Percentiles rank a stretch among this genome's conserved stretches.
phyloP scores from a whole-genome alignment of 495 filamentous ascomycete genomes.

The Penicillium paradoxum region DNA sequence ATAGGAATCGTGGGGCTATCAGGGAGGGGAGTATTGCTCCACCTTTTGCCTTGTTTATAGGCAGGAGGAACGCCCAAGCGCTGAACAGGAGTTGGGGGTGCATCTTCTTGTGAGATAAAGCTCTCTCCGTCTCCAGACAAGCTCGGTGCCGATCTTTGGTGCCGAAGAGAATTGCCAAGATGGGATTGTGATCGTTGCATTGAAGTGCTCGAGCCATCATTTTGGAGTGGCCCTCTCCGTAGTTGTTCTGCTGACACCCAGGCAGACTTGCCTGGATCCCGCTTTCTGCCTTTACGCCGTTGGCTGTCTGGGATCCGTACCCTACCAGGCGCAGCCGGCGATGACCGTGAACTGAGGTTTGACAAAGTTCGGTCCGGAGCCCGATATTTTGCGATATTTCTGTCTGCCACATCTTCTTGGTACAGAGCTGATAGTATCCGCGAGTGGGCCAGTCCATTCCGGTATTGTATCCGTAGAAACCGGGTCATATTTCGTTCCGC shows the following conservation, averaged over 20 bases:
- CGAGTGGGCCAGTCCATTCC: slow-evolving; percentile 24
- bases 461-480: slow-evolving; percentile 28
- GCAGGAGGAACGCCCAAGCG: slow-evolving; percentile 36
- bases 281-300: slow-evolving; percentile 11
- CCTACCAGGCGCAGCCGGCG: slow-evolving; percentile 19
- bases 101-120: slow-evolving; percentile 9
- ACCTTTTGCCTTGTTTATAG: slow-evolving; percentile 33
- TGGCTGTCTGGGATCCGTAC: slow-evolving; percentile 17
- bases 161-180: slow-evolving; percentile 14
- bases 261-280: slow-evolving; percentile 2
- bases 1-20: slow-evolving; percentile 40
- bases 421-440: slow-evolving; percentile 32
- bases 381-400: slow-evolving; percentile 34
- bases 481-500: slow-evolving; percentile 45
- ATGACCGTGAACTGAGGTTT: slow-evolving; percentile 20
- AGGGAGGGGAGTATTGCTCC: slow-evolving; percentile 37
- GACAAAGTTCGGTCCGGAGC: slow-evolving; percentile 21
- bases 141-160: slow-evolving; percentile 33
- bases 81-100: slow-evolving; percentile 12
- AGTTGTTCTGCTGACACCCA: slow-evolving; percentile 20
- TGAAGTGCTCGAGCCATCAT: slow-evolving; percentile 7
- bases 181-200: slow-evolving; percentile 1
- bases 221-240: slow-evolving; percentile 9
- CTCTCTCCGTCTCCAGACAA: slow-evolving; percentile 20
- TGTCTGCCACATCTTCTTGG: slow-evolving; percentile 44